phyloP scores from a whole-genome alignment of 192 early-diverging fungal species.

The Backusella australiensis region DNA sequence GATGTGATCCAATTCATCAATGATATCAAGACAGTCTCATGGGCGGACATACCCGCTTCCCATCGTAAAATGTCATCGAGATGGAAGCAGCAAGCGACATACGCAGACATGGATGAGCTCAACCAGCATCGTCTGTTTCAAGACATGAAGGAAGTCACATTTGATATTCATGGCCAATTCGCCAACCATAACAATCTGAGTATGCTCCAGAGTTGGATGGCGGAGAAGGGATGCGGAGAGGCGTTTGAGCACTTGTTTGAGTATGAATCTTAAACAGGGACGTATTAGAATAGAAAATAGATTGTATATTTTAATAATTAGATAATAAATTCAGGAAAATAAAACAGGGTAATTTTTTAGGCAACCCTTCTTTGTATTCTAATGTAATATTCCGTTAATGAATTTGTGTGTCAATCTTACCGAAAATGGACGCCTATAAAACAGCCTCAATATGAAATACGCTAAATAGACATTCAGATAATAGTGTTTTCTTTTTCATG shows the following conservation, averaged over 20 bases:
- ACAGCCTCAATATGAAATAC: no score
- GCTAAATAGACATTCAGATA: no score
- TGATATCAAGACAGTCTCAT: slow-evolving; percentile 29
- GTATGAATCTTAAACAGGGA: background rate
- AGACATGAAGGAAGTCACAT: slow-evolving; percentile 24
- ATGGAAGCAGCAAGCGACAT: slow-evolving; percentile 9
- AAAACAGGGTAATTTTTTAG: no score
- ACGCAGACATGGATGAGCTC: background rate
- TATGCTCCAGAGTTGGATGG: slow-evolving; percentile 20
- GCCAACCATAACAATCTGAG: slow-evolving; percentile 18
- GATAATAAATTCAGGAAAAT: no score
- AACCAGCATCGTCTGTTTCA: background rate
- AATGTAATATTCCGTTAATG: no score
- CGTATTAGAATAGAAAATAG: no score
- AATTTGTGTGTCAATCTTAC: no score
- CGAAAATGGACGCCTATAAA: no score
- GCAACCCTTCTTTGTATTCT: no score
- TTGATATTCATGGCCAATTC: slow-evolving; percentile 24
- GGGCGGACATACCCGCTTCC: slow-evolving; percentile 21
- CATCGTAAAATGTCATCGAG: slow-evolving; percentile 21
- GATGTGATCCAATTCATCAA: slow-evolving; percentile 17
- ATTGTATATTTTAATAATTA: no score
- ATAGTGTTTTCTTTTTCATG: no score
- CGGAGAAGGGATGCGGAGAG: slow-evolving; percentile 6
- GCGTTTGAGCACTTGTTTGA: slow-evolving; percentile 27